phyloP scores from a whole-genome alignment of 2,329 filamentous ascomycete species.

The Fusarium sarcochroum region DNA sequence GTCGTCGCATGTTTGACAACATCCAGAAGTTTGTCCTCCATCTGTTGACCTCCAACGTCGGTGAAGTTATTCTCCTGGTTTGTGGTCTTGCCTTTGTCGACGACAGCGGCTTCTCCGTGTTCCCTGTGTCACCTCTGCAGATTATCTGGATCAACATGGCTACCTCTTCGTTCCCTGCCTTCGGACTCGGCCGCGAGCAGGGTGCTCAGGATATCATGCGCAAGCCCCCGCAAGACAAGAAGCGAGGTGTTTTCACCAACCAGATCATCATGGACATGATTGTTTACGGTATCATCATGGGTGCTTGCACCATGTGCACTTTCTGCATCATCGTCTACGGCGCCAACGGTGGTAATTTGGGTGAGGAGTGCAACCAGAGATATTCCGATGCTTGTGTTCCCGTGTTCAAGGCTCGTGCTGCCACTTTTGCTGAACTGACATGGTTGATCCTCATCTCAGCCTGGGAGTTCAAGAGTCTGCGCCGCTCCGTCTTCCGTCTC shows the following conservation, averaged over 20 bases:
- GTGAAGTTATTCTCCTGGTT: conserved; percentile 84
- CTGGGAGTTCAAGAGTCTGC: conserved; percentile 83
- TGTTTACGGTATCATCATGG: conserved; percentile 85
- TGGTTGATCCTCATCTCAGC: conserved; percentile 81
- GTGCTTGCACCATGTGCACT: conserved; percentile 73
- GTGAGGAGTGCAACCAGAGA: conserved; percentile 72
- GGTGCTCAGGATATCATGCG: conserved; percentile 83
- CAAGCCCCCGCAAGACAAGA: conserved; percentile 80
- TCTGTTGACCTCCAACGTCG: conserved; percentile 84
- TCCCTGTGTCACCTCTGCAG: conserved; percentile 86
- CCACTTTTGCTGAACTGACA: conserved; percentile 80
- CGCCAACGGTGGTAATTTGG: conserved; percentile 68
- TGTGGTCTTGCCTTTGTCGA: conserved; percentile 89
- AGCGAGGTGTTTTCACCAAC: conserved; percentile 79
- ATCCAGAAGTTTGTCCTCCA: conserved; percentile 91
- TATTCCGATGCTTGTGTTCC: conserved; percentile 69
- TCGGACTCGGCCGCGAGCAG: conserved; percentile 86
- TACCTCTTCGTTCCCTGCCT: conserved; percentile 88
- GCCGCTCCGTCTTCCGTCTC: conserved; percentile 79
- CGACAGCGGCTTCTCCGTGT: conserved; percentile 78
- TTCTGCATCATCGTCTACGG: conserved; percentile 77
- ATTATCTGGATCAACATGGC: conserved; percentile 97
- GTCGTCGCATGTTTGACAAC: conserved; percentile 88
- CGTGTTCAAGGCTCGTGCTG: conserved; percentile 79
- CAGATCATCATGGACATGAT: conserved; percentile 85